Evolutionary conservation across 169 alveolate genomes (phyloP).

Genomic region (Eimeria brunetti): DNA sequence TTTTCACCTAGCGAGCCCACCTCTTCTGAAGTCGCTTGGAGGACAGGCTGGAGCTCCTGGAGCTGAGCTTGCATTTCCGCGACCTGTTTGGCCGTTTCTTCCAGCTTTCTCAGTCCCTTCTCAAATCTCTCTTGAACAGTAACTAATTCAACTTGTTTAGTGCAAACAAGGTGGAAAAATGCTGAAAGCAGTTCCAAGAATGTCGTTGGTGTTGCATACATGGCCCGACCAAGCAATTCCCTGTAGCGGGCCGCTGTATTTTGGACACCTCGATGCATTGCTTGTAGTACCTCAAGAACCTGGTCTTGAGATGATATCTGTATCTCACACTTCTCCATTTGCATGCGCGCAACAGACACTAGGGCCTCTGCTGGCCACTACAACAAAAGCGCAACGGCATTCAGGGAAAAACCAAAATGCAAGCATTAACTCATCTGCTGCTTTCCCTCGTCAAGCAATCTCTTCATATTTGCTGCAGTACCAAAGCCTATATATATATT

Average conservation of each 20-base stretch:
- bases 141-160: slow-evolving; percentile 89
- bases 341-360: slow-evolving; percentile 80
- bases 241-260: slow-evolving; percentile 88
- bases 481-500: not conserved
- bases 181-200: slow-evolving; percentile 94
- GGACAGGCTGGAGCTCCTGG: slow-evolving; percentile 93
- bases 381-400: not conserved
- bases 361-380: slow-evolving; percentile 95
- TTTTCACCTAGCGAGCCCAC: slow-evolving; percentile 45
- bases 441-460: not conserved
- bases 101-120: slow-evolving; percentile 93
- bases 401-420: not conserved
- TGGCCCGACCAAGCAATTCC: slow-evolving; percentile 92
- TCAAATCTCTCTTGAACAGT: slow-evolving; percentile 89
- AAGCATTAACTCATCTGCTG: not conserved
- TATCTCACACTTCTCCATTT: slow-evolving; percentile 72
- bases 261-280: slow-evolving; percentile 95
- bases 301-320: slow-evolving; percentile 84
- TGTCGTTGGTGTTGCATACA: slow-evolving; percentile 96
- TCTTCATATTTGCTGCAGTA: not conserved
- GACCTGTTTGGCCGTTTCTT: slow-evolving; percentile 92
- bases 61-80: slow-evolving; percentile 90
- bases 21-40: slow-evolving; percentile 93
- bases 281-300: slow-evolving; percentile 91
- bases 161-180: slow-evolving; percentile 82